Conservation (phyloP, 2,329 filamentous ascomycete genomes). For the Nothopassalora personata region DNA sequence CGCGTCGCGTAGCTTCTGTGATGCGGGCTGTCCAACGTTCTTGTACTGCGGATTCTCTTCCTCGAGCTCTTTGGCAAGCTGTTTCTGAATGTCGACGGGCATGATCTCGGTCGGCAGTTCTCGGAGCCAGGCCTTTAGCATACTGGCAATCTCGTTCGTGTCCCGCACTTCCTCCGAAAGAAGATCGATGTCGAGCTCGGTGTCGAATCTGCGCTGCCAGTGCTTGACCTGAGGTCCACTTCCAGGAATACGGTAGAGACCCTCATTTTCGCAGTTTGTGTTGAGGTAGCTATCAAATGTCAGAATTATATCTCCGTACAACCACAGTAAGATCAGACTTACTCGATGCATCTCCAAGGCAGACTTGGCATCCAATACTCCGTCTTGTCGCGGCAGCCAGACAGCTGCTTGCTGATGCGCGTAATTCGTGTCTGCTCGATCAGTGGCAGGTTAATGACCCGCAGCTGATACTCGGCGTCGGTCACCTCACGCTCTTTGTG, state of each 20-base stretch:
- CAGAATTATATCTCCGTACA: neutral
- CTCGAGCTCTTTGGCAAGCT: constrained; percentile 73
- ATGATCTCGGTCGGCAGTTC: constrained; percentile 93
- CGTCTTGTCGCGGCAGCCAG: constrained; percentile 87
- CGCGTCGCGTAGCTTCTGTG: constrained; percentile 81
- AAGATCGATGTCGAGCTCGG: constrained; percentile 82
- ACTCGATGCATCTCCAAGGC: constrained; percentile 91
- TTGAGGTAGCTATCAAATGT: constrained; percentile 64
- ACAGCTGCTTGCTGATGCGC: constrained; percentile 81
- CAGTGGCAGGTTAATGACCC: constrained; percentile 78
- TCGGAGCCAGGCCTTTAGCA: constrained; percentile 94
- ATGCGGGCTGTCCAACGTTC: constrained; percentile 52
- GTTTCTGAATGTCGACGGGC: constrained; percentile 74
- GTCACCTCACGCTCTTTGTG: constrained; percentile 54
- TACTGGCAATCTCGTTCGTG: constrained; percentile 91
- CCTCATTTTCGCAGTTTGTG: constrained; percentile 90
- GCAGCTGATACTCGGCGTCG: constrained; percentile 77
- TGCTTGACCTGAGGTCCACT: constrained; percentile 86
- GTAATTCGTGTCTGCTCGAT: constrained; percentile 87
- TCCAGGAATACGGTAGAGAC: constrained; percentile 85
- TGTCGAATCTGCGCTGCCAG: constrained; percentile 80
- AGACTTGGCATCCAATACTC: constrained; percentile 99
- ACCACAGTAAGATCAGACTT: constrained; percentile 28
- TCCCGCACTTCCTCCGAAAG: constrained; percentile 88
- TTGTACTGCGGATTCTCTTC: constrained; percentile 74